Conservation (phyloP, 2,329 filamentous ascomycete genomes). For the Furcasterigmium furcatum region DNA sequence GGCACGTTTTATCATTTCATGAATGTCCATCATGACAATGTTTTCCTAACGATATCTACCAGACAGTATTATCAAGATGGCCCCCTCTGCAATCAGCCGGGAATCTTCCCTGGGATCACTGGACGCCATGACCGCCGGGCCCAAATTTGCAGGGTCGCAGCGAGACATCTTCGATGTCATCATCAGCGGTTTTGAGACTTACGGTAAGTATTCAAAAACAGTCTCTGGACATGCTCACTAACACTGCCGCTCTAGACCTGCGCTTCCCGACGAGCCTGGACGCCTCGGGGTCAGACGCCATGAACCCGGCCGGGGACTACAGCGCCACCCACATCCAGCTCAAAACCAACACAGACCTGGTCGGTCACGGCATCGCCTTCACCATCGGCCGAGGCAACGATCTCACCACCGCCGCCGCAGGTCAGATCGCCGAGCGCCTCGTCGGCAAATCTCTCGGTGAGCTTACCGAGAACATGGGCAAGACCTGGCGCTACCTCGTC, state of each 20-base stretch:
- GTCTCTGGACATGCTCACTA: not conserved
- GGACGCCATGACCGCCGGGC: not conserved
- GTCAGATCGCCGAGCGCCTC: conserved; percentile 73
- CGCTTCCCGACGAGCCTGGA: conserved; percentile 86
- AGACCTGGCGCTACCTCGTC: conserved; percentile 87
- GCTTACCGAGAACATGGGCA: conserved; percentile 77
- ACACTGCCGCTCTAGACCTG: conserved; percentile 60
- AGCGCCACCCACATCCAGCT: conserved; percentile 92
- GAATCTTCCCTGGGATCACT: not conserved
- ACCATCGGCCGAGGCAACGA: conserved; percentile 90
- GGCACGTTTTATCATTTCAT: too few species aligned
- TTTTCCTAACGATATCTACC: too few species aligned
- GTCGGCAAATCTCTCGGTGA: conserved; percentile 72
- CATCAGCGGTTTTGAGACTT: conserved; percentile 68
- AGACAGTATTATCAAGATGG: not conserved
- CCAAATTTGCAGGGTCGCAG: not conserved
- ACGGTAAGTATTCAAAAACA: conserved; percentile 43
- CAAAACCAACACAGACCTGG: conserved; percentile 68
- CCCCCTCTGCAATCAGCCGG: not conserved
- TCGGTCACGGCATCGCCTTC: conserved; percentile 82
- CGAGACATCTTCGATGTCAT: conserved; percentile 54
- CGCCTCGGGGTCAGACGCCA: conserved; percentile 94
- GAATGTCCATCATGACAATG: too few species aligned
- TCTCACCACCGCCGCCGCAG: conserved; percentile 82
- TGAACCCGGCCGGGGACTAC: conserved; percentile 93